Base-by-base conservation (phyloP, 495 filamentous ascomycete genomes). In the Glonium stellatum region DNA sequence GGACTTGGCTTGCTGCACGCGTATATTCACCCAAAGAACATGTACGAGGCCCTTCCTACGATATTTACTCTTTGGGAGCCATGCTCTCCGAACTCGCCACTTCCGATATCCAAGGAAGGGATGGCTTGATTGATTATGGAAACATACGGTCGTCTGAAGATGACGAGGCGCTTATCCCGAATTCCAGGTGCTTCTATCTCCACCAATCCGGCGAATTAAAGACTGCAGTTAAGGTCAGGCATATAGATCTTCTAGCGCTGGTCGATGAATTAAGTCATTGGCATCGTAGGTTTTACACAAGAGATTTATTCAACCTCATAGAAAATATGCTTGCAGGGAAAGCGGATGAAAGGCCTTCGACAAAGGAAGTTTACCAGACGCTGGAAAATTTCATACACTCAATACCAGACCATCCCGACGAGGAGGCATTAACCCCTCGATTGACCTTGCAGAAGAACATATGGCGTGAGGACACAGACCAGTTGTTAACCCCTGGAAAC, bases 1-100 rank as follows among this genome's bases (percentile, higher is more conserved):
- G 27, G 27, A 31, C 6, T 31, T 31, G 2, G 27, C 27, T 31
- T 31, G 41, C 41, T 46, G 15, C 15, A 46, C 13, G 19, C 2
- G 4, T 46, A 15, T 46, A 46, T 21, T 46, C 41, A n/a, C 41
- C 41, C 12, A 2, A 4, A 46, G 9, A 46, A 46, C 41, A n/a
- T 21, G 15, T 4, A n/a, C 2, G 13, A 15, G 41, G 9, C 2
- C 12, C 41, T 46, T 2, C 41, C 19, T 46, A 46, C 19, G 47
- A 19, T 27, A 4, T 50, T 50, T 50, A 50, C 23, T 22, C 47
- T 12, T 22, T 50, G 47, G 21, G 47, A 50, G 47, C 21, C 47
- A 50, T 19, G 11, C 47, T 50, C 27, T 50, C 47, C 47, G 47
- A 50, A 50, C 15, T 50, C 22, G 47, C 47, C 18, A 21, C 47